These are phyloP conservation scores for Nakazawaea anatomiae DNA, from an alignment of 805 yeast genomes.

Conservation along the genomic window DNA sequence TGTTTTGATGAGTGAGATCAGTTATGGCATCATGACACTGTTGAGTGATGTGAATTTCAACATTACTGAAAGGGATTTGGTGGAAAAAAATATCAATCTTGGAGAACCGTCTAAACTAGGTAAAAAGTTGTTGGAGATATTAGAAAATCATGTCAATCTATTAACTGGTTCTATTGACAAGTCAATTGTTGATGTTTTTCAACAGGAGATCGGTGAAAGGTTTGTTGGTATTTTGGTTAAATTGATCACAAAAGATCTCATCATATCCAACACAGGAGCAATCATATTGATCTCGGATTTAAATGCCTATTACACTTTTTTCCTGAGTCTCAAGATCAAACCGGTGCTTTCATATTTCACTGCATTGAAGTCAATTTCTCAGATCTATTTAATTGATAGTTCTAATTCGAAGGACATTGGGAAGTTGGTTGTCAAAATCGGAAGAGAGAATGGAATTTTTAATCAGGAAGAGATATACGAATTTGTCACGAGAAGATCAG, in stretches of 20 bases:
- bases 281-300: conserved; percentile 75
- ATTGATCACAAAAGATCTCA: conserved; percentile 59
- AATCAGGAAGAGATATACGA: conserved; percentile 93
- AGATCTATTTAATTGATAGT: conserved; percentile 66
- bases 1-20: conserved; percentile 74
- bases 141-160: conserved; percentile 65
- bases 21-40: conserved; percentile 16
- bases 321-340: conserved; percentile 54
- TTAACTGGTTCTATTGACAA: conserved; percentile 81
- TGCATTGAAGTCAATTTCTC: conserved; percentile 80
- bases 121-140: conserved; percentile 47
- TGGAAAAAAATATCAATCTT: conserved; percentile 14
- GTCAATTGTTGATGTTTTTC: conserved; percentile 83
- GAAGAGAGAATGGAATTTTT: conserved; percentile 83
- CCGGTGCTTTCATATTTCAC: conserved; percentile 71
- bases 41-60: conserved; percentile 46
- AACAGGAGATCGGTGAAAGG: conserved; percentile 88
- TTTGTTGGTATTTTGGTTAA: conserved; percentile 74
- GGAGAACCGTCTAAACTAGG: conserved; percentile 57
- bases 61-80: conserved; percentile 21
- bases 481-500: conserved; percentile 80
- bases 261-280: conserved; percentile 79
- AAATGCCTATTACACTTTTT: conserved; percentile 71
- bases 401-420: conserved; percentile 80
- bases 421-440: conserved; percentile 71